Evolutionary conservation across 2,329 filamentous ascomycete genomes (phyloP).

Genomic region (Phialophora tarda): DNA sequence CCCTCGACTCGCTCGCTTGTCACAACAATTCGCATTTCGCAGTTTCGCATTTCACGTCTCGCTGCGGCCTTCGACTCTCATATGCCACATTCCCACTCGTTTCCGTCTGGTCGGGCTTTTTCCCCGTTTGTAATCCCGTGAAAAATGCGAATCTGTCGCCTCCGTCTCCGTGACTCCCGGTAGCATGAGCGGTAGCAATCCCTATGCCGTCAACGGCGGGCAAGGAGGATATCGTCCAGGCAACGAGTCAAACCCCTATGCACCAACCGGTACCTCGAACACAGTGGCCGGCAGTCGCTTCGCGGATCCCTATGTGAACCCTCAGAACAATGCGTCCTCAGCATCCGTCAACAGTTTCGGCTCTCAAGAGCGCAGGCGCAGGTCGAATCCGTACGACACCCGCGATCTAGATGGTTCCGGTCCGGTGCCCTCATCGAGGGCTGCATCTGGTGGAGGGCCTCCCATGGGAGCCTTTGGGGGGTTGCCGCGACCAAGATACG

Average conservation of each 20-base stretch:
- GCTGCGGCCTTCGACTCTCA: background rate
- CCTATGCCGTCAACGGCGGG: conserved; percentile 34
- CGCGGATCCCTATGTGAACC: conserved; percentile 34
- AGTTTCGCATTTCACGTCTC: background rate
- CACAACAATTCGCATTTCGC: background rate
- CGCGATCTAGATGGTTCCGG: conserved; percentile 33
- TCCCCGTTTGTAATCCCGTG: background rate
- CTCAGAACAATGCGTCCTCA: conserved; percentile 37
- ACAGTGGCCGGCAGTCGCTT: conserved; percentile 31
- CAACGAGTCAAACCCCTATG: conserved; percentile 35
- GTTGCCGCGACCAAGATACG: conserved; percentile 31
- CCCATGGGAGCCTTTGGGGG: conserved; percentile 37
- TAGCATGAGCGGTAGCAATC: conserved; percentile 34
- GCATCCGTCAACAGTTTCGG: conserved; percentile 38
- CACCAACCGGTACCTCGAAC: conserved; percentile 29
- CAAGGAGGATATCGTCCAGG: conserved; percentile 26
- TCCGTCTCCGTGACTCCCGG: background rate
- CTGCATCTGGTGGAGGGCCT: conserved; percentile 28
- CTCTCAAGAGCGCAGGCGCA: conserved; percentile 35
- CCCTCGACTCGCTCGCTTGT: background rate
- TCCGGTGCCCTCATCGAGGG: conserved; percentile 21
- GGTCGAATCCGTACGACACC: conserved; percentile 37
- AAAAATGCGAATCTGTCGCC: conserved; percentile 20
- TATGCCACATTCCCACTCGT: background rate
- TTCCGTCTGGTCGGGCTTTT: conserved; percentile 4